These are phyloP conservation scores for Hylodesmum podocarpum DNA, from an alignment of 306 rosid genomes.

Conservation along the genomic window DNA sequence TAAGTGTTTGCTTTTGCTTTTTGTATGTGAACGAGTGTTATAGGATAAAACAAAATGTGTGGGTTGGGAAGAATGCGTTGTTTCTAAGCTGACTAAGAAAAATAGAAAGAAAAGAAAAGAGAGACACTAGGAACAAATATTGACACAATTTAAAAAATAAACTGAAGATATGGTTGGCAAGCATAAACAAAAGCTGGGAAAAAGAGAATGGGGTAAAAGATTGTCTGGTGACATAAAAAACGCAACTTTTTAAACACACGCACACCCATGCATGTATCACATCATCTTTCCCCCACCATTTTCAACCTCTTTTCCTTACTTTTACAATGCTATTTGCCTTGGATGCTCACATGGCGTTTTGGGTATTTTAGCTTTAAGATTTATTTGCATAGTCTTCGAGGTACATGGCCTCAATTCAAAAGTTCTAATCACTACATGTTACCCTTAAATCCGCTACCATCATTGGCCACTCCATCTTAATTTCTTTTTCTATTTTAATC, in stretches of 20 bases:
- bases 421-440: constrained; percentile 5
- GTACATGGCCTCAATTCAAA: background rate
- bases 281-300: constrained; percentile 37
- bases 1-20: constrained; percentile 54
- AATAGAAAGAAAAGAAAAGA: background rate
- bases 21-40: constrained; percentile 20
- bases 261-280: constrained; percentile 44
- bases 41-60: constrained; percentile 48
- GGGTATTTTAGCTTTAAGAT: background rate
- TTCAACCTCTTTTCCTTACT: constrained; percentile 44
- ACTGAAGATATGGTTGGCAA: constrained; percentile 66
- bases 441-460: too few species aligned
- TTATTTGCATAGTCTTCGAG: background rate
- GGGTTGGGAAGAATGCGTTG: constrained; percentile 70
- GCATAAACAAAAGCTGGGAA: constrained; percentile 51
- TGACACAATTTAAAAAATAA: constrained; percentile 33
- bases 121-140: constrained; percentile 4
- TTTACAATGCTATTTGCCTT: constrained; percentile 50
- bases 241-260: constrained; percentile 44
- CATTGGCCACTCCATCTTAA: too few species aligned
- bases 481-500: background rate
- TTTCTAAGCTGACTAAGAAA: constrained; percentile 68
- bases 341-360: constrained; percentile 51
- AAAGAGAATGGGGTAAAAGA: constrained; percentile 42
- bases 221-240: constrained; percentile 48